Conservation (phyloP, 2,329 filamentous ascomycete species). For the Rhytidhysteron rufulum region DNA sequence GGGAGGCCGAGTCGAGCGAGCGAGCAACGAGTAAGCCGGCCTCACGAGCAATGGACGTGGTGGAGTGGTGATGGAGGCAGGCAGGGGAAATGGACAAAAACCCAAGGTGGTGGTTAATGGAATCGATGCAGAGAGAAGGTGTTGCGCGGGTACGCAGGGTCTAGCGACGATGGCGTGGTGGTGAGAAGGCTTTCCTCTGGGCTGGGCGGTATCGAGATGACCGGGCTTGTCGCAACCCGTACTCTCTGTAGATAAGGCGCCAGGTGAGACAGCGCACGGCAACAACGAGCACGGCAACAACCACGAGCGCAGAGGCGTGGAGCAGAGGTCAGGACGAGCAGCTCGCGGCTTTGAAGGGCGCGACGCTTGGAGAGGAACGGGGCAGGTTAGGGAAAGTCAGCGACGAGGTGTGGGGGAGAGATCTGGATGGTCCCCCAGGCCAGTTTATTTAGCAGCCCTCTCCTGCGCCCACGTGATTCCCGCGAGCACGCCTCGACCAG, state of each 20-base stretch:
- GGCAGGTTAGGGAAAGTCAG: slow-evolving; percentile 5
- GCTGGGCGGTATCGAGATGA: slow-evolving; percentile 8
- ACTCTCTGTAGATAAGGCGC: background rate
- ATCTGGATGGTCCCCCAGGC: slow-evolving; percentile 1
- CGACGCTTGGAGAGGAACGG: slow-evolving; percentile 1
- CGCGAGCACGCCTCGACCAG: too few relatives aligned
- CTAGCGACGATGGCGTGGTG: slow-evolving; percentile 17
- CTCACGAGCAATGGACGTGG: background rate
- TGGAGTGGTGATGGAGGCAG: background rate
- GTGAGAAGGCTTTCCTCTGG: slow-evolving; percentile 12
- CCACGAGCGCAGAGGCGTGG: too few relatives aligned
- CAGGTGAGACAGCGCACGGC: slow-evolving; percentile 9
- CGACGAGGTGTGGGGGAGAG: slow-evolving; percentile 6
- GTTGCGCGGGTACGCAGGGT: slow-evolving; percentile 12
- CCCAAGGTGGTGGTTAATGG: slow-evolving; percentile 3
- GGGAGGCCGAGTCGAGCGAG: too few relatives aligned
- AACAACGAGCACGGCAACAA: too few relatives aligned
- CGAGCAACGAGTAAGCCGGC: slow-evolving; percentile 6
- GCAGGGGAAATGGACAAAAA: slow-evolving; percentile 6
- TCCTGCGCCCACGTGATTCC: background rate
- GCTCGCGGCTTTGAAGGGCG: too few relatives aligned
- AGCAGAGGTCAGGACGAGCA: too few relatives aligned
- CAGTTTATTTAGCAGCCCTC: background rate
- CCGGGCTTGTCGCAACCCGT: slow-evolving; percentile 8
- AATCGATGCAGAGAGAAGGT: slow-evolving; percentile 5